Evolutionary conservation across 306 rosid genomes (phyloP), one percentile per base, ranked within the genome.

Genomic region (Sesbania bispinosa): DNA sequence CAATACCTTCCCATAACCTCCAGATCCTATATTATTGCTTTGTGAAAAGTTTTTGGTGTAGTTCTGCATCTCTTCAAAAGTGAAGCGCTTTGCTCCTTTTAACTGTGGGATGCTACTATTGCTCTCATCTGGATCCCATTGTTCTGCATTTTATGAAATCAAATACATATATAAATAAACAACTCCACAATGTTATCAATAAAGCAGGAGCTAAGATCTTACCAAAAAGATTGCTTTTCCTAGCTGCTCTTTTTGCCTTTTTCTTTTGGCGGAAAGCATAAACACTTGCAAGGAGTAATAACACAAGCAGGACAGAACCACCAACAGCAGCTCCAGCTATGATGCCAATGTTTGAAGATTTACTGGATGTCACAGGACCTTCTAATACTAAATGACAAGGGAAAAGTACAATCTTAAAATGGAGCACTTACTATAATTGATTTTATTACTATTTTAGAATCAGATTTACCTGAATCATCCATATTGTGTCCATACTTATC

Each of bases 1-100:
- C 33, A 20, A 62, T 58, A 72, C 98, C 90, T 89, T 85, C 18
- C 96, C 98, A 62, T 89, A 88, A 9, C 98, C 96, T 4, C 98
- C 98, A 20, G 87, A 73, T 67, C 87, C 87, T 36, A 75, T 30
- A 60, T 8, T 26, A 36, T 66, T 79, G 70, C 0, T 43, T 20
- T 65, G 55, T 8, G 74, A 38, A 11, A 83, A 83, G 36, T 83
- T 82, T 62, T 79, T 85, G 77, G 84, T 88, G 85, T 39, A 85
- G 61, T 53, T 86, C 69, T 71, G 77, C 20, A 92, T 76, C 86
- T 92, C 98, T 71, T 86, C 87, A 45, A 84, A 89, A 29, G 86
- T 71, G 85, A 92, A 89, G 52, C 82, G 80, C 75, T 78, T 85
- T 1, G 95, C 90, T 32, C 92, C 98, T 76, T 83, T 83, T 24